A percentile compares a stretch with the other conserved stretches of the same genome.
These are phyloP conservation scores for Plectosphaerella plurivora DNA, from an alignment of 2,329 filamentous ascomycete genomes.

Conservation along the genomic window DNA sequence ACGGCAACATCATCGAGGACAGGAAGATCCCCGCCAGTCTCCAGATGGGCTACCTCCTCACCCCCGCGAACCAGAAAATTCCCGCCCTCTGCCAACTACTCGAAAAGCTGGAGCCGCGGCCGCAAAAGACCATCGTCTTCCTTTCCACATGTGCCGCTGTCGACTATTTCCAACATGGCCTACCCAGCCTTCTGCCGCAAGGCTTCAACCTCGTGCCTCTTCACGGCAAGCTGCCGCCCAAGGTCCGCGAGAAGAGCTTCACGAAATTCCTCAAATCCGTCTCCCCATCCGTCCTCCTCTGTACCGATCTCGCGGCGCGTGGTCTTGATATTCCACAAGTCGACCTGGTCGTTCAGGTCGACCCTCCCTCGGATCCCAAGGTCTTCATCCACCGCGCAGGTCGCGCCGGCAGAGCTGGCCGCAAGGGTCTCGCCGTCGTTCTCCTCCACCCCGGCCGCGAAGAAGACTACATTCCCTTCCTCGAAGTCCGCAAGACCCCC, in stretches of 20 bases:
- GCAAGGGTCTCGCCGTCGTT: slow-evolving; percentile 78
- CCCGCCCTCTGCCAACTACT: slow-evolving; percentile 70
- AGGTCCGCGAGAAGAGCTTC: slow-evolving; percentile 86
- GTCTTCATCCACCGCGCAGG: slow-evolving; percentile 93
- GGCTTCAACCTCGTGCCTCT: slow-evolving; percentile 71
- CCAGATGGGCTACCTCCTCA: slow-evolving; percentile 81
- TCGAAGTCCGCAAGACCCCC: slow-evolving; percentile 83
- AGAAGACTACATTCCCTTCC: slow-evolving; percentile 84
- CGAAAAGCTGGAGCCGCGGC: slow-evolving; percentile 62
- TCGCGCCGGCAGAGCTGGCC: slow-evolving; percentile 81
- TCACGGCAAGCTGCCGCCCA: slow-evolving; percentile 87
- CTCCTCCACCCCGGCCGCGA: slow-evolving; percentile 82
- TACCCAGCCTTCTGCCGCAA: slow-evolving; percentile 67
- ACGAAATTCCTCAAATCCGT: slow-evolving; percentile 71
- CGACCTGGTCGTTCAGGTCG: slow-evolving; percentile 85
- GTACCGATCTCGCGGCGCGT: slow-evolving; percentile 86
- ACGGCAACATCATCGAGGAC: slow-evolving; percentile 66
- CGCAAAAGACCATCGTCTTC: slow-evolving; percentile 85
- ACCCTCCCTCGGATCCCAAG: slow-evolving; percentile 80
- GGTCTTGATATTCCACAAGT: slow-evolving; percentile 90
- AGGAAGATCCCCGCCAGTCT: slow-evolving; percentile 86
- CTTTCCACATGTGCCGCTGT: slow-evolving; percentile 91
- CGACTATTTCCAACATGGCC: slow-evolving; percentile 83
- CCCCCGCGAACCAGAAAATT: slow-evolving; percentile 74
- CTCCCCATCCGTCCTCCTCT: slow-evolving; percentile 76